These are phyloP conservation scores for Boletus rubropictus DNA, from an alignment of 768 basidiomycete genomes.

Conservation along the genomic window DNA sequence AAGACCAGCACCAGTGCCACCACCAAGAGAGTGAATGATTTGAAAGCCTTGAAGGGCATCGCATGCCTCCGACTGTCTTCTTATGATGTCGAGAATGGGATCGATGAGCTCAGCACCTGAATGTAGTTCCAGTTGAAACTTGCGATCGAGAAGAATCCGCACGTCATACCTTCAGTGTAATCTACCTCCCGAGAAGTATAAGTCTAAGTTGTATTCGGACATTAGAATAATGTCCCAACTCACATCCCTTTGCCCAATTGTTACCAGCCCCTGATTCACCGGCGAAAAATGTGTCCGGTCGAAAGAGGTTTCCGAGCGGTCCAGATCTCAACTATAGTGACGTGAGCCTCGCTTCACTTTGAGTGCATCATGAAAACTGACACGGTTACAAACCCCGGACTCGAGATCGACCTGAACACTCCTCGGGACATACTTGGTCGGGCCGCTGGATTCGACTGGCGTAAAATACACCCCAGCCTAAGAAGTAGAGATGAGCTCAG, in stretches of 20 bases:
- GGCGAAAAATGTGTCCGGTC: conserved; percentile 80
- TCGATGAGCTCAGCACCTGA: conserved; percentile 89
- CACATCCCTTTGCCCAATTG: conserved; percentile 95
- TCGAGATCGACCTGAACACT: conserved; percentile 90
- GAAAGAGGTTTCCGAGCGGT: conserved; percentile 67
- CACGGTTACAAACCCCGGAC: conserved; percentile 75
- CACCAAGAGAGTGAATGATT: conserved; percentile 82
- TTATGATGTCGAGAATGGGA: conserved; percentile 71
- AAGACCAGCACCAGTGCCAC: conserved; percentile 85
- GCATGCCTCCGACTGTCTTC: conserved; percentile 74
- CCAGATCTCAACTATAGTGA: conserved; percentile 58
- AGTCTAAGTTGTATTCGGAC: conserved; percentile 12
- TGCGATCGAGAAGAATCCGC: not conserved
- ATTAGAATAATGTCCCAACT: conserved; percentile 28
- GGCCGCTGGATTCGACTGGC: conserved; percentile 50
- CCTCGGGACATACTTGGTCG: conserved; percentile 79
- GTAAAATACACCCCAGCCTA: conserved; percentile 81
- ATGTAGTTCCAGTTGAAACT: not conserved
- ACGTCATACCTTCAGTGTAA: conserved; percentile 75
- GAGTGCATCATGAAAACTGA: conserved; percentile 32
- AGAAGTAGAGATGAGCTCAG: not conserved
- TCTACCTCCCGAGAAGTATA: conserved; percentile 39
- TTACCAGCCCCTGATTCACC: conserved; percentile 71
- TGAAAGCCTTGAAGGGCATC: conserved; percentile 92
- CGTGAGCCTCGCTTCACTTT: conserved; percentile 1